Base-by-base conservation (phyloP, 305 asterid genomes). In the Salvia sclarea region DNA sequence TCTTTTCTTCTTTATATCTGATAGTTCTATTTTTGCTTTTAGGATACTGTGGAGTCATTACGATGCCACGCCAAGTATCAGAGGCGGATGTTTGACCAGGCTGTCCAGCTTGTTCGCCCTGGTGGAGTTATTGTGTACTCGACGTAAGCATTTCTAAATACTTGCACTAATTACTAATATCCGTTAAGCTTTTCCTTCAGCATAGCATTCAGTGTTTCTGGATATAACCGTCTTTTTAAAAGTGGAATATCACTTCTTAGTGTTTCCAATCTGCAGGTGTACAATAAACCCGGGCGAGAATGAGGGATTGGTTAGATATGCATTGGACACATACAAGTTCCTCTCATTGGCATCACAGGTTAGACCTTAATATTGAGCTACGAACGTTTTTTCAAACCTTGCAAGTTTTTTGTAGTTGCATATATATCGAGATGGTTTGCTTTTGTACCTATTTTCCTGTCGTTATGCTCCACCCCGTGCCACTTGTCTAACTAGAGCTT, bases 221-320 rank as follows among this genome's bases (percentile, higher is more conserved):
- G 54, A 20, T 22, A 61, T 21, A 11, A 9, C 17, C 44, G 13
- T 40, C 9, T 55, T 35, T 45, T 37, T 73, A 68, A 54, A 33
- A 47, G 37, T 57, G 22, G 60, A 50, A 70, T 21, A 44, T 71
- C 62, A 78, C 56, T 60, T 37, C 24, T 35, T 41, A 16, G 43
- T 50, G 45, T 55, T 56, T 63, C 53, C 50, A 13, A 70, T 71
- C 56, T 78, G 84, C 88, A 93, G 98, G 60, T 93, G 98, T 81
- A 93, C 97, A 5, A 93, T 93, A 85, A 93, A 89, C 79, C 97
- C 98, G n/a, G 96, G 98, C 40, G 98, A 93, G 78, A 93, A 93
- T 81, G 98, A 93, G 80, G 92, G 96, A 18, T 60, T 93, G 69
- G 98, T 93, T 76, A 85, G 98, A 80, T 93, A 93, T 69, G 98